Evolutionary conservation across 2,329 filamentous ascomycete genomes (phyloP).

Genomic region (Cladophialophora carrionii): DNA sequence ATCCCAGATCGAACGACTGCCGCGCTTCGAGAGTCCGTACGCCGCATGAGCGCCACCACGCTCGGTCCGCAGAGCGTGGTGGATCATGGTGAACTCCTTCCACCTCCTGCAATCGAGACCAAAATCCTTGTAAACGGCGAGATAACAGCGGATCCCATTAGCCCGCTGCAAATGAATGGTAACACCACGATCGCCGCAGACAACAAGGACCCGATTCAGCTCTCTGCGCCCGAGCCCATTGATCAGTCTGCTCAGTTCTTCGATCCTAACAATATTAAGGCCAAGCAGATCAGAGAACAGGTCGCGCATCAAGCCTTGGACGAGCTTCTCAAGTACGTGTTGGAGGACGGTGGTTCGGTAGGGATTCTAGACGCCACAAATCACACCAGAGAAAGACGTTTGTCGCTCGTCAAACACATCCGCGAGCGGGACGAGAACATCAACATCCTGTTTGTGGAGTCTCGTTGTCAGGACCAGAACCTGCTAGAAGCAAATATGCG

Average conservation of each 20-base stretch:
- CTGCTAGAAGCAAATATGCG: slow-evolving; percentile 96
- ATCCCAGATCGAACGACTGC: slow-evolving; percentile 43
- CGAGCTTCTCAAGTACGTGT: slow-evolving; percentile 86
- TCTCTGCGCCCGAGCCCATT: slow-evolving; percentile 57
- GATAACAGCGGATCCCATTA: slow-evolving; percentile 26
- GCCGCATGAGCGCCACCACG: slow-evolving; percentile 48
- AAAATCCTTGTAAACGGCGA: slow-evolving; percentile 64
- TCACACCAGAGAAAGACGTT: slow-evolving; percentile 83
- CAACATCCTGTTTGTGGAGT: slow-evolving; percentile 93
- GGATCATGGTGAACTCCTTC: slow-evolving; percentile 44
- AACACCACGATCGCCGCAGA: slow-evolving; percentile 11
- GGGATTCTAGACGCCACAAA: slow-evolving; percentile 98
- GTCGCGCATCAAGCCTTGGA: slow-evolving; percentile 90
- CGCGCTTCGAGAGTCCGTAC: slow-evolving; percentile 50
- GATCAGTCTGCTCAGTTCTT: slow-evolving; percentile 95
- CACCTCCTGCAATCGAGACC: slow-evolving; percentile 52
- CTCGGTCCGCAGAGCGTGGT: slow-evolving; percentile 37
- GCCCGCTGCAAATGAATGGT: slow-evolving; percentile 30
- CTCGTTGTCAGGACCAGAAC: slow-evolving; percentile 81
- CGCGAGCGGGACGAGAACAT: slow-evolving; percentile 77
- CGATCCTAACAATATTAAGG: slow-evolving; percentile 82
- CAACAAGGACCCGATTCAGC: slow-evolving; percentile 24
- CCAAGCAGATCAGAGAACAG: slow-evolving; percentile 82
- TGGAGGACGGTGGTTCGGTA: slow-evolving; percentile 79
- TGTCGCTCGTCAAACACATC: slow-evolving; percentile 81